A percentile compares a stretch with the other conserved stretches of the same genome.
Conservation (phyloP, 2,329 filamentous ascomycete species). For the Ceratocystis smalleyi region DNA sequence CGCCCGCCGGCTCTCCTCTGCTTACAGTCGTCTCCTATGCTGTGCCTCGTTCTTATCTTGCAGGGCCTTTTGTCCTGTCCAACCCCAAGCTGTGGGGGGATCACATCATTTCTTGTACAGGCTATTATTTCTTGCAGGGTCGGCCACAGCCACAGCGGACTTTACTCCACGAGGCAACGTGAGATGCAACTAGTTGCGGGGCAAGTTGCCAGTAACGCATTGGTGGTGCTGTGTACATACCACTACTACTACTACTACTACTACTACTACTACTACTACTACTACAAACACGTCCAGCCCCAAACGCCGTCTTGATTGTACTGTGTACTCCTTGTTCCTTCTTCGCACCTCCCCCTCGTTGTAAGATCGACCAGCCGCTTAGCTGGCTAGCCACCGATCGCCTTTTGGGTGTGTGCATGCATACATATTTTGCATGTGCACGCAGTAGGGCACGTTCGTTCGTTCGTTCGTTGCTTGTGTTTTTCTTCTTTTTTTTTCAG, state of each 20-base stretch:
- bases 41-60: neutral
- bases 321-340: too few relatives aligned
- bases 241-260: too few relatives aligned
- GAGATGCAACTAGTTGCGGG: too few relatives aligned
- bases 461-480: too few relatives aligned
- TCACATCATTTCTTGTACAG: neutral
- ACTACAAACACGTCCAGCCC: too few relatives aligned
- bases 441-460: neutral
- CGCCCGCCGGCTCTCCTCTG: neutral
- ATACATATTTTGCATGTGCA: neutral
- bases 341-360: too few relatives aligned
- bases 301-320: too few relatives aligned
- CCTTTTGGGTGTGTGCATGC: neutral
- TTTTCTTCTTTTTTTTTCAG: neutral
- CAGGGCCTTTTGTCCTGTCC: neutral
- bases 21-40: neutral
- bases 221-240: too few relatives aligned
- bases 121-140: neutral
- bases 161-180: neutral
- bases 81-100: neutral
- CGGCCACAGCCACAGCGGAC: neutral
- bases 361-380: neutral
- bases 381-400: neutral
- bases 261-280: too few relatives aligned
- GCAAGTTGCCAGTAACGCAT: too few relatives aligned